Evolutionary conservation across 179 eudicot genomes (phyloP).

Genomic region (Heliamphora pulchella): DNA sequence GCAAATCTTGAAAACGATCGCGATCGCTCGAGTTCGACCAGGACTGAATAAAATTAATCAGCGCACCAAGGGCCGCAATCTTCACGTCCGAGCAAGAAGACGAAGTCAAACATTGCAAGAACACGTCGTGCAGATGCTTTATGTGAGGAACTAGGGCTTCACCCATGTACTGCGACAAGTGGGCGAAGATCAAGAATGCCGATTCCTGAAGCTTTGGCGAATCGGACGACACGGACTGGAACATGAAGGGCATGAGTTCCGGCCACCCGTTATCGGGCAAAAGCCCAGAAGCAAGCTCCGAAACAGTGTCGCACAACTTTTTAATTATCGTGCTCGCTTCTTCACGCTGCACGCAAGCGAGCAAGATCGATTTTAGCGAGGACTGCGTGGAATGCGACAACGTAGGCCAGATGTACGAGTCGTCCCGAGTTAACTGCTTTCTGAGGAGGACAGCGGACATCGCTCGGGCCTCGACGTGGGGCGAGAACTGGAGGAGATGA

Average conservation of each 20-base stretch:
- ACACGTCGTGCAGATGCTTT: constrained; percentile 57
- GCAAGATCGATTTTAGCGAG: constrained; percentile 47
- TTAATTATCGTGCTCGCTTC: constrained; percentile 54
- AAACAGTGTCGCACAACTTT: constrained; percentile 73
- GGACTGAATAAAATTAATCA: constrained; percentile 79
- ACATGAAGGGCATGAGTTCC: constrained; percentile 77
- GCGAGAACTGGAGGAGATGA: constrained; percentile 50
- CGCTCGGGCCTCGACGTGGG: constrained; percentile 61
- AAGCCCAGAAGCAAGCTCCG: constrained; percentile 74
- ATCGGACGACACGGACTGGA: constrained; percentile 74
- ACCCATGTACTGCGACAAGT: constrained; percentile 71
- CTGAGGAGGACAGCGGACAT: constrained; percentile 78
- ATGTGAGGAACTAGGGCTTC: constrained; percentile 50
- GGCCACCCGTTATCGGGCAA: constrained; percentile 77
- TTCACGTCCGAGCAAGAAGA: constrained; percentile 50
- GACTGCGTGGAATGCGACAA: constrained; percentile 49
- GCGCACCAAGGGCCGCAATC: constrained; percentile 73
- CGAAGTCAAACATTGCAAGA: constrained; percentile 41
- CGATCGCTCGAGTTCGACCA: constrained; percentile 49
- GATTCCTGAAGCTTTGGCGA: constrained; percentile 56
- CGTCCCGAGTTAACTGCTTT: constrained; percentile 56
- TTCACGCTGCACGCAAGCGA: constrained; percentile 54
- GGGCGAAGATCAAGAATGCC: constrained; percentile 73
- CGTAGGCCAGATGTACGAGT: constrained; percentile 61
- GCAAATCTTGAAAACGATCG: constrained; percentile 57